These are phyloP conservation scores for Fusarium nematophilum DNA, from an alignment of 2,329 filamentous ascomycete species.

Conservation along the genomic window DNA sequence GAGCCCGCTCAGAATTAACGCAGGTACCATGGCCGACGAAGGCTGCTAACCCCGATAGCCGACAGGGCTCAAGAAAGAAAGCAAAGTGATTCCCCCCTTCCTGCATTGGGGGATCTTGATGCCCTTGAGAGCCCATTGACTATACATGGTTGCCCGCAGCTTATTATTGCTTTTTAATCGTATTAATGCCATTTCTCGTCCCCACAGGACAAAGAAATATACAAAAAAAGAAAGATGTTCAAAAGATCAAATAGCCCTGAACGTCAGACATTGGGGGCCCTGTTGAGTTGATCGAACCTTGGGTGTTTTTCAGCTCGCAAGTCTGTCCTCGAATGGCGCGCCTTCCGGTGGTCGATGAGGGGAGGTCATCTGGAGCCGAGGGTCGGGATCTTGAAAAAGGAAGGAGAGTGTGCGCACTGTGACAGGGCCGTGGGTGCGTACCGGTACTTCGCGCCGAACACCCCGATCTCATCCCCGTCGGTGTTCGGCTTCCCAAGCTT, in stretches of 20 bases:
- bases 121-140: not conserved
- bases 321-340: constrained; percentile 29
- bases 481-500: too few relatives aligned
- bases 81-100: too few relatives aligned
- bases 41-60: too few relatives aligned
- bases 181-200: not conserved
- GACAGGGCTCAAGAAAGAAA: too few relatives aligned
- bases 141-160: too few relatives aligned
- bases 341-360: constrained; percentile 22
- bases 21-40: too few relatives aligned
- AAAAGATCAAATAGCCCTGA: not conserved
- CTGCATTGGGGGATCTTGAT: too few relatives aligned
- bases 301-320: constrained; percentile 35
- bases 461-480: constrained; percentile 38
- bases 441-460: constrained; percentile 37
- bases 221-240: not conserved
- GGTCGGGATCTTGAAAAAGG: constrained; percentile 20
- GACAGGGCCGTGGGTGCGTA: constrained; percentile 35
- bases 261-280: not conserved
- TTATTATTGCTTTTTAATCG: constrained; percentile 2
- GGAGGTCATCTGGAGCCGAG: constrained; percentile 17
- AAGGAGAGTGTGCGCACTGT: constrained; percentile 38
- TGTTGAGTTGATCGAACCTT: not conserved
- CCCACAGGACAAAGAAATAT: too few relatives aligned
- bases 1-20: constrained; percentile 20